Percentiles rank a stretch among this genome's conserved stretches.
Evolutionary conservation across 2,329 filamentous ascomycete species (phyloP).

Genomic region (Microcera coccophila): DNA sequence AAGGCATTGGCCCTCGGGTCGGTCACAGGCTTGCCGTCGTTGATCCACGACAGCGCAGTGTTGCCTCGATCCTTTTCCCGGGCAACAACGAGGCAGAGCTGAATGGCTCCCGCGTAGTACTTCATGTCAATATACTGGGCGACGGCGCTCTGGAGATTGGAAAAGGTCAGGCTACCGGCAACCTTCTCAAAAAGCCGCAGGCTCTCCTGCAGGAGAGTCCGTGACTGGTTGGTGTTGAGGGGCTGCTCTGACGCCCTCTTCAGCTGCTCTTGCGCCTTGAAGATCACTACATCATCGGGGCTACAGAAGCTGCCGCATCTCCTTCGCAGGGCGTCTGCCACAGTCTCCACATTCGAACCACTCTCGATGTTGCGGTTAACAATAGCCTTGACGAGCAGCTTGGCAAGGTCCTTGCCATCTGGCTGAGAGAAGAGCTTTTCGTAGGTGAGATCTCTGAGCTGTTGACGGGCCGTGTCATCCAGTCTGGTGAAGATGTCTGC

Average conservation of each 20-base stretch:
- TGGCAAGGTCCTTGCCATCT: conserved; percentile 82
- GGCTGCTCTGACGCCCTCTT: conserved; percentile 81
- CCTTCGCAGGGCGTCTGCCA: conserved; percentile 87
- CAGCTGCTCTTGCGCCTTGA: conserved; percentile 94
- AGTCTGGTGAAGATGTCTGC: conserved; percentile 80
- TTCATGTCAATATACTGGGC: conserved; percentile 74
- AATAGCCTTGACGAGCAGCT: conserved; percentile 93
- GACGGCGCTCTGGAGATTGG: conserved; percentile 75
- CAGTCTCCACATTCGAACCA: conserved; percentile 94
- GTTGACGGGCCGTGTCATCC: conserved; percentile 63
- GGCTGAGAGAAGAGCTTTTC: conserved; percentile 79
- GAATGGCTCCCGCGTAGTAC: conserved; percentile 92
- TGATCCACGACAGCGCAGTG: conserved; percentile 77
- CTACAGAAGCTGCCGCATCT: conserved; percentile 97
- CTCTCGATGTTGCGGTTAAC: conserved; percentile 97
- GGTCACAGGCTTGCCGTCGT: conserved; percentile 69
- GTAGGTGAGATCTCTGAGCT: conserved; percentile 75
- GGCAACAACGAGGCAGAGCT: conserved; percentile 79
- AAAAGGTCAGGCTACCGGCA: conserved; percentile 72
- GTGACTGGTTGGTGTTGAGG: conserved; percentile 68
- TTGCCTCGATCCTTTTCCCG: conserved; percentile 84
- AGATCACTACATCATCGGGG: conserved; percentile 93
- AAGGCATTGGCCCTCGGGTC: conserved; percentile 69
- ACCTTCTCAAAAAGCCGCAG: conserved; percentile 85
- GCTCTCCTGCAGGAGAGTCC: conserved; percentile 82